A percentile compares a stretch with the other conserved stretches of the same genome.
Evolutionary conservation across 805 yeast species (phyloP).

Genomic region (Danielia reshetovae): DNA sequence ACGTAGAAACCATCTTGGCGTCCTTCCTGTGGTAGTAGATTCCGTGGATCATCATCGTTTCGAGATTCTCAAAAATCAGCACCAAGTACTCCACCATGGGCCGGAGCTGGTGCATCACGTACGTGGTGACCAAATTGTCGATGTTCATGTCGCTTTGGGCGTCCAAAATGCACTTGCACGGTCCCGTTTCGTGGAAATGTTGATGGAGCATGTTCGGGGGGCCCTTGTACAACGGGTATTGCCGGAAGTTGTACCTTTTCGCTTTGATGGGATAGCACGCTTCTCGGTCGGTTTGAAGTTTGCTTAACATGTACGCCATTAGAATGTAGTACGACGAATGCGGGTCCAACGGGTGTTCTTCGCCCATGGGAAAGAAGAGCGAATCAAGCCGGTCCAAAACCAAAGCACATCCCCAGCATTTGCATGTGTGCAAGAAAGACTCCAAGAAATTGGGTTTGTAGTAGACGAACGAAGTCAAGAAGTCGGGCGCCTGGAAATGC

Average conservation of each 20-base stretch:
- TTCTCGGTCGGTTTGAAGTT: constrained; percentile 30
- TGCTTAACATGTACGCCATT: constrained; percentile 31
- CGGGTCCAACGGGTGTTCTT: constrained; percentile 15
- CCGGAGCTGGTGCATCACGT: constrained; percentile 31
- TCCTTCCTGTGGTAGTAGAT: constrained; percentile 24
- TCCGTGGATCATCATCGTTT: constrained; percentile 34
- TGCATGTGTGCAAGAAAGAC: constrained; percentile 33
- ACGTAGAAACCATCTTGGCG: background rate
- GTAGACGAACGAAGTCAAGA: constrained; percentile 33
- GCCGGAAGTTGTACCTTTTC: background rate
- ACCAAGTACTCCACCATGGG: constrained; percentile 28
- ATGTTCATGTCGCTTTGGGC: constrained; percentile 16
- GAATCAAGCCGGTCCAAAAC: constrained; percentile 21
- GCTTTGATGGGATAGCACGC: background rate
- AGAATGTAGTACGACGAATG: constrained; percentile 29
- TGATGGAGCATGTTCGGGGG: constrained; percentile 31
- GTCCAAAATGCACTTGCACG: constrained; percentile 21
- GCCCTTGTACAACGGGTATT: constrained; percentile 33
- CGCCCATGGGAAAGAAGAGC: constrained; percentile 20
- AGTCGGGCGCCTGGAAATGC: constrained; percentile 30
- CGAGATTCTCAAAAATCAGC: constrained; percentile 21
- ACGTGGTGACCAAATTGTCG: constrained; percentile 32
- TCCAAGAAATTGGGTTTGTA: constrained; percentile 34
- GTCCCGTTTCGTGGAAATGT: constrained; percentile 22
- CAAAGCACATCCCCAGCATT: constrained; percentile 32